Evolutionary conservation across 148 eudicot species (phyloP).

Genomic region (Heliosperma pusillum): DNA sequence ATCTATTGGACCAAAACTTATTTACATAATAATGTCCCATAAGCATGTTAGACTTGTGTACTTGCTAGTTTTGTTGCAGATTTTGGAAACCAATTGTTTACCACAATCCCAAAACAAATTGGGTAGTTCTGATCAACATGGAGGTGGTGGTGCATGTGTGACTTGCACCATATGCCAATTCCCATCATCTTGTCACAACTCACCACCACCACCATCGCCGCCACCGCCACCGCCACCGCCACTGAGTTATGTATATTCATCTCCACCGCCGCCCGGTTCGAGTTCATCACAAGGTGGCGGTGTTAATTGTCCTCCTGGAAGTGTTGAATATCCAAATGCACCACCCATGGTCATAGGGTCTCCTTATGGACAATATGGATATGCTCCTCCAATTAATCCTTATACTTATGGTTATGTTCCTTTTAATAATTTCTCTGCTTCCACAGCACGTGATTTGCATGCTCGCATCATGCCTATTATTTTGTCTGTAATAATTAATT

Average conservation of each 20-base stretch:
- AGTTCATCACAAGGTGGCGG: constrained; percentile 4
- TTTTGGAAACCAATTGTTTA: background rate
- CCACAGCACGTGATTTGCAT: background rate
- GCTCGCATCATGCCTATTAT: background rate
- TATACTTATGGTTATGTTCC: constrained; percentile 28
- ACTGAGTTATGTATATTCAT: background rate
- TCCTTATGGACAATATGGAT: constrained; percentile 11
- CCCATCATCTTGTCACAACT: constrained; percentile 15
- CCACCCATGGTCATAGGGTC: constrained; percentile 13
- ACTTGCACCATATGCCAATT: constrained; percentile 17
- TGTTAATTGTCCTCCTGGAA: constrained; percentile 23
- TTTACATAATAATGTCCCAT: background rate
- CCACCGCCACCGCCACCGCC: constrained; percentile 9
- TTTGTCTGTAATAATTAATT: background rate
- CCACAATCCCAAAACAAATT: constrained; percentile 14
- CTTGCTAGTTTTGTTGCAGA: background rate
- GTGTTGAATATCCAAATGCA: constrained; percentile 6
- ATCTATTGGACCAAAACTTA: too few species aligned
- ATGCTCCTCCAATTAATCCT: constrained; percentile 20
- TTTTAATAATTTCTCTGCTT: constrained; percentile 24
- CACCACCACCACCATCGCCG: constrained; percentile 9
- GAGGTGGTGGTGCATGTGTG: constrained; percentile 1
- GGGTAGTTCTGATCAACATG: background rate
- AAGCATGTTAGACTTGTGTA: background rate
- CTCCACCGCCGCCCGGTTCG: constrained; percentile 1